A percentile compares a stretch with the other conserved stretches of the same genome.
Evolutionary conservation across 768 basidiomycete species (phyloP).

Genomic region (Fistulinella prunicolor): DNA sequence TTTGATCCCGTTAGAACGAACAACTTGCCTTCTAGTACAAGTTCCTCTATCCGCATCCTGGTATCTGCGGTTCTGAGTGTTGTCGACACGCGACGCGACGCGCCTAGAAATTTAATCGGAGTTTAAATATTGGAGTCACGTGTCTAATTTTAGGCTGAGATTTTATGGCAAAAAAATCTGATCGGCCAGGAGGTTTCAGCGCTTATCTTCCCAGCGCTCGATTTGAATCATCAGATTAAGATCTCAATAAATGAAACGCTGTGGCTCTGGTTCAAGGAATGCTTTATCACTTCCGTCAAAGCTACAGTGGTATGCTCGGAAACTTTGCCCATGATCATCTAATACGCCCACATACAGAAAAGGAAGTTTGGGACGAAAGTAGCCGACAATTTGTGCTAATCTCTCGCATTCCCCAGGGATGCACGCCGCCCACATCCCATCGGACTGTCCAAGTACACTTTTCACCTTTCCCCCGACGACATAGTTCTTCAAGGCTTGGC

Average conservation of each 20-base stretch:
- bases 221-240: not conserved
- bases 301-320: not conserved
- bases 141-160: not conserved
- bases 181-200: not conserved
- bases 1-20: not conserved
- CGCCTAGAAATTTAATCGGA: slow-evolving; percentile 27
- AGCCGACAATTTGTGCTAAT: slow-evolving; percentile 3
- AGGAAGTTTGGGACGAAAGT: slow-evolving; percentile 16
- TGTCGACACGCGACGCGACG: slow-evolving; percentile 31
- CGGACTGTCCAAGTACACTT: not conserved
- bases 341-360: slow-evolving; percentile 6
- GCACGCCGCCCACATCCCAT: not conserved
- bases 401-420: slow-evolving; percentile 8
- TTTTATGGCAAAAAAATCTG: slow-evolving; percentile 1
- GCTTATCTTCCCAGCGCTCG: slow-evolving; percentile 16
- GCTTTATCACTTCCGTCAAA: not conserved
- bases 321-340: not conserved
- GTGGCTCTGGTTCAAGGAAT: not conserved
- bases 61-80: not conserved
- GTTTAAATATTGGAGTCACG: slow-evolving; percentile 17
- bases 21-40: slow-evolving; percentile 80
- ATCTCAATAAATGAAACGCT: not conserved
- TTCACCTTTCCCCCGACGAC: not conserved
- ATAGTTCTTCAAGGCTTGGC: not conserved
- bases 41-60: slow-evolving; percentile 89